Base-by-base conservation (phyloP, 2,329 filamentous ascomycete species). In the Gliomastix tumulicola region DNA sequence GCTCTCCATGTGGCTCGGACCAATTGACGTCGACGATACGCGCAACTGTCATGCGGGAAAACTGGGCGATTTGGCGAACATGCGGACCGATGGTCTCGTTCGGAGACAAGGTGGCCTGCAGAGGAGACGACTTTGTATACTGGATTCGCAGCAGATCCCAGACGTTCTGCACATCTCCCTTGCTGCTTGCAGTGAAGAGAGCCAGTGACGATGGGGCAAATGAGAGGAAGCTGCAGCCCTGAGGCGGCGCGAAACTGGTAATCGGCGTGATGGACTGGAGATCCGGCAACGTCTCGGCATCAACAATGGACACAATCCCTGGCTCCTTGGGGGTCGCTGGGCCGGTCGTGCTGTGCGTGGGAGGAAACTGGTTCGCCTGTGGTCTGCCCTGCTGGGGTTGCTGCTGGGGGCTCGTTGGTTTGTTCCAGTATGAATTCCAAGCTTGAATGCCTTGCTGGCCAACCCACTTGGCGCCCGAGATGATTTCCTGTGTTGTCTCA, bases 11-110 rank as follows among this genome's bases (percentile, higher is more conserved):
- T 4, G 86, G 86, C 37, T 77, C 74, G 3, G 84, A 83, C 92
- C 92, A 98, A 4, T 81, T 79, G 30, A 95, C 85, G 51, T 96
- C 90, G 17, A 96, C 76, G 38, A 97, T 87, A 37, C 86, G 84
- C 4, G 92, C 88, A 34, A 90, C 84, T 3, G 90, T 97, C 76
- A 96, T 84, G 28, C 92, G 81, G 16, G 87, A 86, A 53, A 94
- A 96, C 41, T 89, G 80, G 7, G 88, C 87, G 41, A 96, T 72
- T 55, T 95, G 87, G 33, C 88, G 82, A 21, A 96, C 85, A 39
- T 75, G 68, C 6, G 74, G 73, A 1, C 76, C 70, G 13, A 59
- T 56, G 21, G 56, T 60, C 13, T 54, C 61, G 38, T 65, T 69
- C 28, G 71, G 68, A 7, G 50, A 36, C n/a, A 60, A 46, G 1